Evolutionary conservation across 306 rosid genomes (phyloP).

Genomic region (Begonia masoniana): DNA sequence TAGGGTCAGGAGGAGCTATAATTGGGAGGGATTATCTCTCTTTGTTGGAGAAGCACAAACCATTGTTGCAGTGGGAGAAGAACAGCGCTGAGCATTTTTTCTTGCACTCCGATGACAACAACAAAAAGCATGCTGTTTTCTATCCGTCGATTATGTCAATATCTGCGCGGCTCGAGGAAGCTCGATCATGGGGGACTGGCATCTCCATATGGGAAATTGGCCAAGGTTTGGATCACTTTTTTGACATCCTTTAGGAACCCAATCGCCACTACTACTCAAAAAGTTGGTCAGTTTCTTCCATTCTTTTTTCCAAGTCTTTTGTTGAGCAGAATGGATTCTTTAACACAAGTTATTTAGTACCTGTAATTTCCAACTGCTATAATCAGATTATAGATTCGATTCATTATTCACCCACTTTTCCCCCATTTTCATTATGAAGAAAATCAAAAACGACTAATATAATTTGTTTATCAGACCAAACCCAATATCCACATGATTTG

Average conservation of each 20-base stretch:
- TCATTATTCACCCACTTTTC: too few relatives aligned
- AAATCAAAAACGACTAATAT: too few relatives aligned
- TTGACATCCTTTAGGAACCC: conserved; percentile 42
- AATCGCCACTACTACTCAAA: too few relatives aligned
- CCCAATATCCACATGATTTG: too few relatives aligned
- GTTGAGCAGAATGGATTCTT: too few relatives aligned
- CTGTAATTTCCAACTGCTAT: too few relatives aligned
- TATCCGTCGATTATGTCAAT: conserved; percentile 80
- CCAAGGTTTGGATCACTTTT: conserved; percentile 93
- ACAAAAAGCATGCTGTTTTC: conserved; percentile 61
- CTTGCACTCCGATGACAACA: conserved; percentile 37
- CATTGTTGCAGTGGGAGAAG: conserved; percentile 67
- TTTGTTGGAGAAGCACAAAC: conserved; percentile 70
- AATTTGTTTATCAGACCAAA: too few relatives aligned
- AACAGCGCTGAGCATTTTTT: conserved; percentile 74
- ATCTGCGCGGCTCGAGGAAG: conserved; percentile 67
- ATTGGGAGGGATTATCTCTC: conserved; percentile 65
- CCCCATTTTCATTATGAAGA: too few relatives aligned
- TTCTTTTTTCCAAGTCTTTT: too few relatives aligned
- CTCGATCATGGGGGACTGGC: conserved; percentile 78
- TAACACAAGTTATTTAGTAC: too few relatives aligned
- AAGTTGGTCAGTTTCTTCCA: too few relatives aligned
- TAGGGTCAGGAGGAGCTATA: conserved; percentile 60
- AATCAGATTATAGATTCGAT: too few relatives aligned
- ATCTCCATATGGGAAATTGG: conserved; percentile 98